Conservation (phyloP, 75 land plant genomes). For the Pinus taeda region DNA sequence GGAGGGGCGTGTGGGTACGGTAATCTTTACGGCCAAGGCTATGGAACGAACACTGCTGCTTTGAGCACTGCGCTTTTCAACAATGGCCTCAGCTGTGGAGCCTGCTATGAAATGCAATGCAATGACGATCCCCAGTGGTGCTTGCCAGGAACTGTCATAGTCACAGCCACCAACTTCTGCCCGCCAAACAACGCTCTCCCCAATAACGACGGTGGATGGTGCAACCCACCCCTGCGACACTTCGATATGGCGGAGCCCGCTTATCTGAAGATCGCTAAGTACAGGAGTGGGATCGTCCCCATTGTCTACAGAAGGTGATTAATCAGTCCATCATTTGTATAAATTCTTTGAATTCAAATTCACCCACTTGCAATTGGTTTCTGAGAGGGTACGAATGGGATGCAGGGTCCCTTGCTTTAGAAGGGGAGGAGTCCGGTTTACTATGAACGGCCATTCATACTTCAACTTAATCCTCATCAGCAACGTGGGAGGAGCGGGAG, state of each 20-base stretch:
- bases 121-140: conserved; percentile 6
- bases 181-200: conserved; percentile 12
- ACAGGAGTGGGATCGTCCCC: conserved; percentile 12
- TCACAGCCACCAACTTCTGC: conserved; percentile 19
- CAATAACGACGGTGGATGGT: conserved; percentile 18
- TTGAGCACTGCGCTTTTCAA: conserved; percentile 23
- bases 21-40: conserved; percentile 3
- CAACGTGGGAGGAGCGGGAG: conserved; percentile 2
- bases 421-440: not conserved
- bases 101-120: conserved; percentile 23
- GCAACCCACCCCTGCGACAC: conserved; percentile 11
- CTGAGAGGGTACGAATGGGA: not conserved
- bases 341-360: not conserved
- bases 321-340: not conserved
- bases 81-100: conserved; percentile 19
- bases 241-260: conserved; percentile 16
- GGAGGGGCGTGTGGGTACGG: conserved; percentile 31
- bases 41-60: conserved; percentile 15
- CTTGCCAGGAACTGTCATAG: conserved; percentile 2
- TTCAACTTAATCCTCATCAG: not conserved
- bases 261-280: not conserved
- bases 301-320: conserved; percentile 4
- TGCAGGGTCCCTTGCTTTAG: not conserved
- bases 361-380: not conserved
- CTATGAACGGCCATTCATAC: not conserved